Evolutionary conservation across 2,329 filamentous ascomycete genomes (phyloP).

Genomic region (Apiospora arundinis): DNA sequence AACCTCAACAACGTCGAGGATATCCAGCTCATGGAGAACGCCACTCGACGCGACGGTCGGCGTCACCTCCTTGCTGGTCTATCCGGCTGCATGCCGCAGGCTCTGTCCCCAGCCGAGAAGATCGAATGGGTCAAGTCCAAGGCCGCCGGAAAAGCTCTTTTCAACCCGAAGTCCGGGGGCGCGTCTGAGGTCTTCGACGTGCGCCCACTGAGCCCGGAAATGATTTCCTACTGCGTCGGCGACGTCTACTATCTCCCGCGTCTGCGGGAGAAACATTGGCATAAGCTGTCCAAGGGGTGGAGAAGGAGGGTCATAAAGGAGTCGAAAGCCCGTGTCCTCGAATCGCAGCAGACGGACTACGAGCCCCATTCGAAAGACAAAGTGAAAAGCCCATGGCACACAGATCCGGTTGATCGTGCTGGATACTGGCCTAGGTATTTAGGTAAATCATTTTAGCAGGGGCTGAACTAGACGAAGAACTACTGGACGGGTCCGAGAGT

Average conservation of each 20-base stretch:
- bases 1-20: neutral
- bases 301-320: neutral
- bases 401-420: neutral
- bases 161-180: neutral
- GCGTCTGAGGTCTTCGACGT: neutral
- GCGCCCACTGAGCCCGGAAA: neutral
- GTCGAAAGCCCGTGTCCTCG: neutral
- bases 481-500: too few species aligned
- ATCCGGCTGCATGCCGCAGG: neutral
- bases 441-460: too few species aligned
- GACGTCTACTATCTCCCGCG: neutral
- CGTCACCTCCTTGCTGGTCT: neutral
- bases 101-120: neutral
- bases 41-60: neutral
- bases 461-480: too few species aligned
- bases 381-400: too few species aligned
- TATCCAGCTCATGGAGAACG: conserved; percentile 9
- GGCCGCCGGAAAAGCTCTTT: neutral
- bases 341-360: neutral
- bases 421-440: neutral
- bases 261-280: neutral
- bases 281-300: neutral
- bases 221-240: conserved; percentile 10
- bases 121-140: neutral
- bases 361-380: neutral